These are phyloP conservation scores for Pestalotiopsis sp. DNA, from an alignment of 2,329 filamentous ascomycete genomes.

Conservation along the genomic window DNA sequence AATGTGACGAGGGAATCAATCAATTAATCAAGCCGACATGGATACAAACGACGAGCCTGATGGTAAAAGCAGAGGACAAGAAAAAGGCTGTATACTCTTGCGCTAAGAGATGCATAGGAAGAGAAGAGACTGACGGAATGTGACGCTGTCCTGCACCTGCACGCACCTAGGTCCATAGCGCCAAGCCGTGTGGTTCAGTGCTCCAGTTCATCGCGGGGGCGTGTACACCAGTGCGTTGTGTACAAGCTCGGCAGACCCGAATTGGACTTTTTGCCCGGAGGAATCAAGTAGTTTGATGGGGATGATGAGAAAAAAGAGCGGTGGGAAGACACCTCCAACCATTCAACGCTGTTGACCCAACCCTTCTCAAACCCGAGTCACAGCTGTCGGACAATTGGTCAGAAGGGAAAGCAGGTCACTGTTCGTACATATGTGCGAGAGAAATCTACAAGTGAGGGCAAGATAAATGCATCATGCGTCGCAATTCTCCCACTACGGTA, in stretches of 20 bases:
- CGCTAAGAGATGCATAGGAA: neutral
- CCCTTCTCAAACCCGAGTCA: neutral
- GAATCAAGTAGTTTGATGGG: neutral
- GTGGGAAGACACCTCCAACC: neutral
- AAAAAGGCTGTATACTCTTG: neutral
- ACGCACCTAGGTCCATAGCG: neutral
- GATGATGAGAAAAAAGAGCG: neutral
- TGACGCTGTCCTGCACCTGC: neutral
- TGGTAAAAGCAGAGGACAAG: neutral
- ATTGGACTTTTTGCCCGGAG: neutral
- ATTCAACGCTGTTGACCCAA: neutral
- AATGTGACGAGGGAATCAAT: neutral
- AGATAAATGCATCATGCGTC: neutral
- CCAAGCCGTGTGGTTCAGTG: neutral
- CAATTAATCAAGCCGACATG: neutral
- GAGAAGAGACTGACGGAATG: neutral
- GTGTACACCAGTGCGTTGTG: too few relatives aligned
- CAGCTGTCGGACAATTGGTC: neutral
- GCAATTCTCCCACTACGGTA: neutral
- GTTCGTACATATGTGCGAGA: too few relatives aligned
- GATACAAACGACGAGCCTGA: neutral
- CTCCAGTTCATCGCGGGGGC: neutral
- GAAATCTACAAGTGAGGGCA: too few relatives aligned
- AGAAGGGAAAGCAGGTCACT: neutral
- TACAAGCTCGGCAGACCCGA: slow-evolving; percentile 4